These are phyloP conservation scores for Termitomyces sp. DNA, from an alignment of 768 basidiomycete genomes.

Conservation along the genomic window DNA sequence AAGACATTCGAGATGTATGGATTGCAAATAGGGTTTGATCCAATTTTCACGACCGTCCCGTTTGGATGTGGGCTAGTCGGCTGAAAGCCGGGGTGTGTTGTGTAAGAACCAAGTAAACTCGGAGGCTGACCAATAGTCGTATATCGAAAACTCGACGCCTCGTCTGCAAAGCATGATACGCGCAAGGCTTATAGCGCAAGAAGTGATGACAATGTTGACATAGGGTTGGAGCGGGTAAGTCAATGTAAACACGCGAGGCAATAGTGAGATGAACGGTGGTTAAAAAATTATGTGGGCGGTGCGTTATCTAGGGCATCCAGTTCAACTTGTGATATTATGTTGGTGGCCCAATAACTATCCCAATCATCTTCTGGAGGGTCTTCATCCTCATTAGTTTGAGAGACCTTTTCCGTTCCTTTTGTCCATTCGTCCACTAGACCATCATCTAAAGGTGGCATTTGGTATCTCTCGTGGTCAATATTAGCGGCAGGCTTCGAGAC, in stretches of 20 bases:
- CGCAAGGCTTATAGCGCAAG: not conserved
- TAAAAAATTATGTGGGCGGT: not conserved
- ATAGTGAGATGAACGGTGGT: not conserved
- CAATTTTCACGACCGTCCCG: not conserved
- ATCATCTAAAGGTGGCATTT: conserved; percentile 11
- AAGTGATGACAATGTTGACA: no score
- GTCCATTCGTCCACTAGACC: conserved; percentile 12
- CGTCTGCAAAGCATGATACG: not conserved
- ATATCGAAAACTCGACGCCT: not conserved
- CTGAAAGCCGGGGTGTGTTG: not conserved
- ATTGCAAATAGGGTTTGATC: not conserved
- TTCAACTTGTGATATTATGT: conserved; percentile 27
- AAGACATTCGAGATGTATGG: not conserved
- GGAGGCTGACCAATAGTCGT: not conserved
- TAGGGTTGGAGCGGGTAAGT: no score
- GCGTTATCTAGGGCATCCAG: conserved; percentile 4
- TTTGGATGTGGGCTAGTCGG: not conserved
- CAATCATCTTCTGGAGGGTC: conserved; percentile 38
- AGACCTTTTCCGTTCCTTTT: conserved; percentile 18
- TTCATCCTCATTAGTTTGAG: conserved; percentile 18
- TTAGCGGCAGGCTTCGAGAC: not conserved
- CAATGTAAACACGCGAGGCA: not conserved
- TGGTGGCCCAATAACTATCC: conserved; percentile 41
- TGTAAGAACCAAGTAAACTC: not conserved
- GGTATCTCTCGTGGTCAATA: not conserved